A percentile compares a stretch with the other conserved stretches of the same genome.
Evolutionary conservation across 2,329 filamentous ascomycete genomes (phyloP).

Genomic region (Drechslerella dactyloides): DNA sequence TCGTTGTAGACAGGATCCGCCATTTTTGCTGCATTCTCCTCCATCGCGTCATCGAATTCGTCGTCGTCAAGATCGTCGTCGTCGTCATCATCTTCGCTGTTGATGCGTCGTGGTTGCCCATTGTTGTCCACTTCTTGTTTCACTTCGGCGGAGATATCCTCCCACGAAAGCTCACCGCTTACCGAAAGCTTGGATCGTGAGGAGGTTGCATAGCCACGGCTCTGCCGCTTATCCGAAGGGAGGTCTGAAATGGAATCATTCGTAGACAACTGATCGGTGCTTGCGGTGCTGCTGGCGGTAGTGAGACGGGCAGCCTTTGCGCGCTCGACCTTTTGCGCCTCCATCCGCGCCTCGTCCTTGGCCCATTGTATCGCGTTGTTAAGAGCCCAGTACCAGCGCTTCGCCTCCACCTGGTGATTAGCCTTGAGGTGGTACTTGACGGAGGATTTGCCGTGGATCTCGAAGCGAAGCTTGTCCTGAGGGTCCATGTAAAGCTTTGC

Average conservation of each 20-base stretch:
- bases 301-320: slow-evolving; percentile 75
- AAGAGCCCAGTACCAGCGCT: slow-evolving; percentile 97
- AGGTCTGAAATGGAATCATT: slow-evolving; percentile 60
- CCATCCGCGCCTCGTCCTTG: slow-evolving; percentile 94
- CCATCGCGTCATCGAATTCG: slow-evolving; percentile 70
- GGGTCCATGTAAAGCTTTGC: slow-evolving; percentile 93
- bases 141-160: slow-evolving; percentile 40
- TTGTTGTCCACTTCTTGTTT: slow-evolving; percentile 47
- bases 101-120: slow-evolving; percentile 31
- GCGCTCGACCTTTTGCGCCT: slow-evolving; percentile 65
- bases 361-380: slow-evolving; percentile 99
- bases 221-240: slow-evolving; percentile 58
- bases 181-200: slow-evolving; percentile 36
- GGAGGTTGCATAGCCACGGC: slow-evolving; percentile 37
- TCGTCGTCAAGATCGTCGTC: slow-evolving; percentile 65
- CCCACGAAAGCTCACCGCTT: slow-evolving; percentile 45
- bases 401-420: slow-evolving; percentile 97
- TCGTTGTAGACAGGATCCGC: slow-evolving; percentile 78
- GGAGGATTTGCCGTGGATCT: slow-evolving; percentile 96
- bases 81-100: slow-evolving; percentile 57
- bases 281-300: slow-evolving; percentile 61
- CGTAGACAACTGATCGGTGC: slow-evolving; percentile 33
- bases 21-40: slow-evolving; percentile 77
- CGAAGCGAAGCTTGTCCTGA: slow-evolving; percentile 96
- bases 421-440: slow-evolving; percentile 98